Percentiles rank a stretch among this genome's conserved stretches.
Evolutionary conservation across 768 basidiomycete species (phyloP).

Genomic region (Kwoniella shandongensis): DNA sequence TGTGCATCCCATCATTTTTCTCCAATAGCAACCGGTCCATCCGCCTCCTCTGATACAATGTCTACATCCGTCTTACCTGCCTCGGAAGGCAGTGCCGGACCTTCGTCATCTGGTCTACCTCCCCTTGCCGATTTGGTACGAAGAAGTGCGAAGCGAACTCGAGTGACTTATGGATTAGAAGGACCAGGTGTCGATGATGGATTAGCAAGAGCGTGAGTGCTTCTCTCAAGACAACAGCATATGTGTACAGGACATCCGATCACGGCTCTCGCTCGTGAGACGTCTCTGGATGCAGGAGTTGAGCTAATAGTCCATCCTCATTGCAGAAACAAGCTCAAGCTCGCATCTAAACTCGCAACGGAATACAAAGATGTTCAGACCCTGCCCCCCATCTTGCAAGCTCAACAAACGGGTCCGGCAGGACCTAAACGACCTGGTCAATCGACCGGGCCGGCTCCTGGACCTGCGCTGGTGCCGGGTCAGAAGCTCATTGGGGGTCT

Average conservation of each 20-base stretch:
- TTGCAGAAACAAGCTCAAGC: conserved; percentile 49
- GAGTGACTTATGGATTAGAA: conserved; percentile 46
- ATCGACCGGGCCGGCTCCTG: conserved; percentile 12
- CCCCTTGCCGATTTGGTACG: conserved; percentile 48
- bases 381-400: conserved; percentile 74
- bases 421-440: conserved; percentile 65
- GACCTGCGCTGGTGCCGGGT: conserved; percentile 48
- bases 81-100: conserved; percentile 30
- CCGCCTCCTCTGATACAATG: conserved; percentile 2
- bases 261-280: not conserved
- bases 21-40: too few species aligned
- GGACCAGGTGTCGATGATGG: conserved; percentile 42
- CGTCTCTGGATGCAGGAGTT: conserved; percentile 15
- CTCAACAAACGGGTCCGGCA: conserved; percentile 77
- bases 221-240: too few species aligned
- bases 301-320: too few species aligned
- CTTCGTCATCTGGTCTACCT: conserved; percentile 34
- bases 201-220: conserved; percentile 46
- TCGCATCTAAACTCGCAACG: conserved; percentile 81
- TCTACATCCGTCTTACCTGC: conserved; percentile 14
- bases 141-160: conserved; percentile 49
- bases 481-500: conserved; percentile 51
- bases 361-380: conserved; percentile 86
- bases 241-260: too few species aligned
- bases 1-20: too few species aligned